These are phyloP conservation scores for Saccharomycopsis selenospora DNA, from an alignment of 805 yeast species.

Conservation along the genomic window DNA sequence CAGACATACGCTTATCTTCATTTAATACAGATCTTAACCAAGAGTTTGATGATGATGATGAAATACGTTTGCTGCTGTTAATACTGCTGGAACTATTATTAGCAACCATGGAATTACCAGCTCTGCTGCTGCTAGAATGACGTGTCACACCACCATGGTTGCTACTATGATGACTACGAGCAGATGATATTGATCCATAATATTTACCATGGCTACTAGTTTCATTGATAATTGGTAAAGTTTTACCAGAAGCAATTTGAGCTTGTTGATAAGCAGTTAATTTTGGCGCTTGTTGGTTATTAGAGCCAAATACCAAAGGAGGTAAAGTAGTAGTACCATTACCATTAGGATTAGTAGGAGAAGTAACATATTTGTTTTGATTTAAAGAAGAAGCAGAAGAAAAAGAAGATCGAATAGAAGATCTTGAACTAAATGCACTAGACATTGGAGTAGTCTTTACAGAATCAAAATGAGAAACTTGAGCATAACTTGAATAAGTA, in stretches of 20 bases:
- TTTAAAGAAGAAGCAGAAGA: constrained; percentile 10
- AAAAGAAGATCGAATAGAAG: constrained; percentile 15
- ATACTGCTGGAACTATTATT: no score
- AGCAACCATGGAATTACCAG: no score
- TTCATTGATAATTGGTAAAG: constrained; percentile 17
- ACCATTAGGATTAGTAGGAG: background rate
- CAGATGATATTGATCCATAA: constrained; percentile 1
- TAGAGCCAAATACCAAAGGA: constrained; percentile 11
- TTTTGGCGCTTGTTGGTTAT: constrained; percentile 11
- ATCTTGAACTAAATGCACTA: constrained; percentile 14
- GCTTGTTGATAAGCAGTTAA: constrained; percentile 21
- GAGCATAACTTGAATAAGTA: constrained; percentile 10
- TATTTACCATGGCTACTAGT: constrained; percentile 2
- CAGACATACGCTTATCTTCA: constrained; percentile 18
- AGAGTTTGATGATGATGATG: constrained; percentile 1
- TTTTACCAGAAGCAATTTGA: constrained; percentile 15
- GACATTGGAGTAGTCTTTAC: constrained; percentile 19
- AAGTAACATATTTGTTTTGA: constrained; percentile 4
- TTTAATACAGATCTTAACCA: constrained; percentile 8
- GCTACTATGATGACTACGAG: constrained; percentile 2
- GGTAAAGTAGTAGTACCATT: constrained; percentile 7
- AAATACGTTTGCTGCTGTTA: background rate
- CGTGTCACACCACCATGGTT: no score
- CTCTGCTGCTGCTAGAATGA: no score
- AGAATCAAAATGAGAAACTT: constrained; percentile 17